Percentiles rank a stretch among this genome's conserved stretches.
These are phyloP conservation scores for Angomonas deanei DNA, from an alignment of 208 protist species.

Conservation along the genomic window DNA sequence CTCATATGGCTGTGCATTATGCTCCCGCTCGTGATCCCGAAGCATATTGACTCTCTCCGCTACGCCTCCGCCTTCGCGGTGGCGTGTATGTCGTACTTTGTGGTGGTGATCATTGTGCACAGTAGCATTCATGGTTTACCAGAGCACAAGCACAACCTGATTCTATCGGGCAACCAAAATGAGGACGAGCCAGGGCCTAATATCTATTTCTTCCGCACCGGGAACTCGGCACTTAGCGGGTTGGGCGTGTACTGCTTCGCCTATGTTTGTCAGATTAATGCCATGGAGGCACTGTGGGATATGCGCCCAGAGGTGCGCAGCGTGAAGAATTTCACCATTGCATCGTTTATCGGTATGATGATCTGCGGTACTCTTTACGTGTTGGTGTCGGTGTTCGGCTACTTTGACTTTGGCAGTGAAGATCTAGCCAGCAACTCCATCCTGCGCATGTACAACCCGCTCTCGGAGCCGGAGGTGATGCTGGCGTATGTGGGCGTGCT, in stretches of 20 bases:
- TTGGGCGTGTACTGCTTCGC: slow-evolving; percentile 55
- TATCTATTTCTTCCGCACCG: slow-evolving; percentile 39
- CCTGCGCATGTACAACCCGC: slow-evolving; percentile 47
- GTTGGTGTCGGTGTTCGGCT: slow-evolving; percentile 46
- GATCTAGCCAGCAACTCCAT: slow-evolving; percentile 32
- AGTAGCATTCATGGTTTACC: slow-evolving; percentile 21
- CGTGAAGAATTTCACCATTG: slow-evolving; percentile 29
- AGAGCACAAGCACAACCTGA: slow-evolving; percentile 15
- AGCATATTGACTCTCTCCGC: slow-evolving; percentile 60
- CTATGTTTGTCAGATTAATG: slow-evolving; percentile 55
- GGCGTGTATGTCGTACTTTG: slow-evolving; percentile 39
- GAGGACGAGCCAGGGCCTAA: slow-evolving; percentile 11
- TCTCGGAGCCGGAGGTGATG: slow-evolving; percentile 28
- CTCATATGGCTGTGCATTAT: slow-evolving; percentile 42
- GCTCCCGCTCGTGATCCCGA: slow-evolving; percentile 52
- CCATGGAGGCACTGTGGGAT: slow-evolving; percentile 40
- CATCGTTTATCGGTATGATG: slow-evolving; percentile 36
- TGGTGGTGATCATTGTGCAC: slow-evolving; percentile 39
- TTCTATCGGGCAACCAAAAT: slow-evolving; percentile 11
- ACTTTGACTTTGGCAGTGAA: slow-evolving; percentile 51
- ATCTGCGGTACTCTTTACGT: slow-evolving; percentile 52
- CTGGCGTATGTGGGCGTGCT: slow-evolving; percentile 46
- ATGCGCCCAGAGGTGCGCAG: slow-evolving; percentile 17
- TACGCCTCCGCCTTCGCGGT: slow-evolving; percentile 47
- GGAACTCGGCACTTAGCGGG: slow-evolving; percentile 29